Evolutionary conservation across 805 yeast species (phyloP), one percentile per base, ranked within the genome.

Genomic region (Kodamaea kaohsiungensis): DNA sequence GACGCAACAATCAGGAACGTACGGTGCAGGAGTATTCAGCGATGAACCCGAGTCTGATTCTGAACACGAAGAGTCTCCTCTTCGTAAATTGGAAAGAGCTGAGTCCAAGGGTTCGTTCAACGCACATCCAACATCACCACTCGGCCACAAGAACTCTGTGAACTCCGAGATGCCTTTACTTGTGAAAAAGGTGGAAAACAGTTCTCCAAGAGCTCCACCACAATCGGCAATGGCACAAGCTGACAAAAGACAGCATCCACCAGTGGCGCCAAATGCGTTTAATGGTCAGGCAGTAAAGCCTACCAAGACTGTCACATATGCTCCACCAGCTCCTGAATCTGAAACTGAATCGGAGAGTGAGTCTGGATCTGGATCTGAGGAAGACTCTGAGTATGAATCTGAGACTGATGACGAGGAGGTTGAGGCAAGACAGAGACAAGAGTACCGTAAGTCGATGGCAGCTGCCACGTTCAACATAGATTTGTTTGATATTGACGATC

Each of bases 401-500:
- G 56, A 50, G 7, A 39, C 53, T 10, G 61, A 55, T 16, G 39
- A 45, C 38, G 71, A 67, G 49, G 73, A 70, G 30, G 61, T 61
- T 5, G 66, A 69, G 48, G 77, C 78, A 0, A 69, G 76, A 61
- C 73, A 74, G 57, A 68, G 79, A 55, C 79, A 75, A 58, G 80
- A 76, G 53, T 69, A 71, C 56, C 72, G 81, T 52, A 76, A 77
- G 59, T 74, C 79, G 1, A 71, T 75, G 75, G 81, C 80, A 2
- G 81, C 81, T 1, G 80, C 81, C 8, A 79, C 83, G 2, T 88
- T 87, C 70, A 87, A 87, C 68, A 77, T 89, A 51, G 88, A 87
- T 53, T 81, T 85, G 35, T 90, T 89, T 69, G 91, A 89, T 70
- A 86, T 89, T 51, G 87, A 86, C 54, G 89, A 90, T 63, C 96